Conservation (phyloP, 179 eudicot species). For the Patellifolia procumbens region DNA sequence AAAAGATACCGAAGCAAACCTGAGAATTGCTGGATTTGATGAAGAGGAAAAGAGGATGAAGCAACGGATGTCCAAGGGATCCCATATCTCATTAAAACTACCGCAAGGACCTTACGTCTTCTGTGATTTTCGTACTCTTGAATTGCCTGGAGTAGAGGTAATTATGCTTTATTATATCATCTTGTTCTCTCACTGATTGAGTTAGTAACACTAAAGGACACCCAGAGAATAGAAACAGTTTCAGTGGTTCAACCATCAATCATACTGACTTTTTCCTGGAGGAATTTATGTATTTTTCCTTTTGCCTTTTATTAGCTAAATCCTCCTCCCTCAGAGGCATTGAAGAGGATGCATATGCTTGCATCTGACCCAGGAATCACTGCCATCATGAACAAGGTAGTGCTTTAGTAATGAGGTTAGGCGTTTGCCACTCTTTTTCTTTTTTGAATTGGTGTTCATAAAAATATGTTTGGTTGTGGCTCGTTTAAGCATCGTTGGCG, state of each 20-base stretch:
- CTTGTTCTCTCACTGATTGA: not conserved
- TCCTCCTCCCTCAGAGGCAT: conserved; percentile 88
- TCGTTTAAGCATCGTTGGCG: conserved; percentile 82
- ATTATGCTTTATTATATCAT: not conserved
- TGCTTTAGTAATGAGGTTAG: conserved; percentile 9
- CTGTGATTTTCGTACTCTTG: conserved; percentile 81
- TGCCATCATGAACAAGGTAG: conserved; percentile 95
- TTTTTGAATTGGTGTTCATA: conserved; percentile 26
- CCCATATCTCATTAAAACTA: conserved; percentile 50
- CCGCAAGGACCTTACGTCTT: conserved; percentile 85
- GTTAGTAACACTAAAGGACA: not conserved
- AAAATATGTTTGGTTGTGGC: conserved; percentile 17
- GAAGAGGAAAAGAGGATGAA: conserved; percentile 86
- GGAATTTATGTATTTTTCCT: conserved; percentile 11
- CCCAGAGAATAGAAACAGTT: not conserved
- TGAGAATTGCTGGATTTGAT: conserved; percentile 92
- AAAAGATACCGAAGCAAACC: conserved; percentile 55
- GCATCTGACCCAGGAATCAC: conserved; percentile 95
- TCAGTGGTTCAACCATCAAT: not conserved
- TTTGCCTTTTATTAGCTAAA: conserved; percentile 44
- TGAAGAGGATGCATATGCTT: conserved; percentile 87
- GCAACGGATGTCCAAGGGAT: conserved; percentile 44
- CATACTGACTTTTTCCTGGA: not conserved
- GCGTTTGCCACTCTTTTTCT: not conserved
- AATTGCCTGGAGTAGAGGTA: conserved; percentile 83